Evolutionary conservation across 371 early-diverging fungal genomes (phyloP), one percentile per base, ranked within the genome.

Genomic region (Chytridiales sp.): DNA sequence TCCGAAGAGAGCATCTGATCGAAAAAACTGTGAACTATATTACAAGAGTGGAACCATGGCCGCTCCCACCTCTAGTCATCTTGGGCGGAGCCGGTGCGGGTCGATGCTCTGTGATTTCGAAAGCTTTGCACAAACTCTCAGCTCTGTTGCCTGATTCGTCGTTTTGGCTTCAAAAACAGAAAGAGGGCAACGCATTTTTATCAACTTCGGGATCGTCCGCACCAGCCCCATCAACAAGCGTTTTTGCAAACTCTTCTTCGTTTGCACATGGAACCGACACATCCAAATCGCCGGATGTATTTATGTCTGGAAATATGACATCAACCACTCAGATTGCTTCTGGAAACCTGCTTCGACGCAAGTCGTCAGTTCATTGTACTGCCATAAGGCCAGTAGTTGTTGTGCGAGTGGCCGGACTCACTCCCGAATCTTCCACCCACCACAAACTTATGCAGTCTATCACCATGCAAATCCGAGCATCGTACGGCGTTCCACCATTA

Each of bases 21-120:
- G 64, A 64, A 40, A 56, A 58, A 35, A 38, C 58, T 22, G 39
- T 64, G 19, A 27, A 32, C 8, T 64, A 47, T 34, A 50, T 64
- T 17, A 17, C 51, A 24, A 11, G 58, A 1, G 32, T 29, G 6
- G 64, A 64, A 15, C 4, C 44, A 3, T 31, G 39, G 22, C 27
- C 64, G 5, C 29, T 64, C 4, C 64, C 64, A 6, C 64, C 64
- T 29, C 46, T 64, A 11, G 0, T 64, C 3, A 21, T 64, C 1
- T 22, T 36, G n/a, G 64, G 58, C 3, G 64, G 50, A 39, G 19
- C 22, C 15, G 36, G 42, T 3, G 56, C 56, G 64, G 51, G 58
- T 5, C 48, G 52, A 51, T 51, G 58, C 6, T 22, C 64, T 24
- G 15, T 64, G 32, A 36, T 64, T 17, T 57, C 35, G 11, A 56